Evolutionary conservation across 169 alveolate genomes (phyloP).

Genomic region (Amoebophrya sp.): DNA sequence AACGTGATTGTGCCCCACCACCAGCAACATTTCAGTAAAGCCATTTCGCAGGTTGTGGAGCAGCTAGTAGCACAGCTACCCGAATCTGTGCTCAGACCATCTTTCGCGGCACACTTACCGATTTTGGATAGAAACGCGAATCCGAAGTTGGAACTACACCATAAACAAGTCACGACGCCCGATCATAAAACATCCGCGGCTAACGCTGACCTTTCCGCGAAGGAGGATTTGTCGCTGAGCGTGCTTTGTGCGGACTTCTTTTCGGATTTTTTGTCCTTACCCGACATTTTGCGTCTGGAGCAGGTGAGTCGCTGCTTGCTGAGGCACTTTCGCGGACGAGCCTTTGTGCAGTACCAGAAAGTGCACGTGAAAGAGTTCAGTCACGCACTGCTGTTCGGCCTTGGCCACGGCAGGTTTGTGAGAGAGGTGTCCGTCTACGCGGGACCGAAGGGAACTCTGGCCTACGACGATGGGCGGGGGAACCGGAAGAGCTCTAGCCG

Average conservation of each 20-base stretch:
- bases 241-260: not conserved
- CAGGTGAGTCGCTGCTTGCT: not conserved
- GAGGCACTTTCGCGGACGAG: not conserved
- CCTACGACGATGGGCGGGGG: not conserved
- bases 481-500: no score
- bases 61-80: no score
- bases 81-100: no score
- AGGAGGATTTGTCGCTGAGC: not conserved
- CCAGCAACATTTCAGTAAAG: no score
- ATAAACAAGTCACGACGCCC: no score
- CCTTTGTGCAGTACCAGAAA: not conserved
- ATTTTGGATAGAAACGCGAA: no score
- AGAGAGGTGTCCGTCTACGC: not conserved
- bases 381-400: not conserved
- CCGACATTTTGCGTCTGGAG: not conserved
- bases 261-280: not conserved
- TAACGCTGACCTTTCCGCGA: not conserved
- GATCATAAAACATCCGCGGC: no score
- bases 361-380: not conserved
- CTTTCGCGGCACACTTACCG: no score
- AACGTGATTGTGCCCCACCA: no score
- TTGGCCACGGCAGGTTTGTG: not conserved
- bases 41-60: no score
- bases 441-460: not conserved
- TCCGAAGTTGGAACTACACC: no score